Evolutionary conservation across 345 rosid species (phyloP).

Genomic region (Euphorbia pulcherrima): DNA sequence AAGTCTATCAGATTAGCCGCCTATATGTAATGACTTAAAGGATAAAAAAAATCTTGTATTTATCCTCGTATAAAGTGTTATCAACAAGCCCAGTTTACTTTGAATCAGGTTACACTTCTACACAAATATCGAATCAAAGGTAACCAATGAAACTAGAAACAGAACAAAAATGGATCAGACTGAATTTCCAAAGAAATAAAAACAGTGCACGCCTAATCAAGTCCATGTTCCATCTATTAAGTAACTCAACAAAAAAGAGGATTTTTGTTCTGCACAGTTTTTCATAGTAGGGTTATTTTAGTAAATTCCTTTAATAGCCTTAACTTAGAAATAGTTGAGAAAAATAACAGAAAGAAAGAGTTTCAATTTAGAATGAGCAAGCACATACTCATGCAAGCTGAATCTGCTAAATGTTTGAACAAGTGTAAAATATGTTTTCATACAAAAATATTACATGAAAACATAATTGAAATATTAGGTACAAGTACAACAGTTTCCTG

Average conservation of each 20-base stretch:
- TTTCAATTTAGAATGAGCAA: neutral
- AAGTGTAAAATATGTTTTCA: neutral
- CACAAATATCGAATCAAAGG: neutral
- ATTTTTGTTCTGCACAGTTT: neutral
- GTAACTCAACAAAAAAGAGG: neutral
- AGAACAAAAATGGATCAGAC: too few species aligned
- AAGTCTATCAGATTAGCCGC: neutral
- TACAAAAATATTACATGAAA: neutral
- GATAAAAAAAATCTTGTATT: neutral
- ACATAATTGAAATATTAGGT: neutral
- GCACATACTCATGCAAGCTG: neutral
- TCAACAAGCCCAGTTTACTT: neutral
- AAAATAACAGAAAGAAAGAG: too few species aligned
- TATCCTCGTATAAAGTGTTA: neutral
- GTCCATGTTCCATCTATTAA: neutral
- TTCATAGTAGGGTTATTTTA: too few species aligned
- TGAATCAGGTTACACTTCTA: neutral
- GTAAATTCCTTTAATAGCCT: too few species aligned
- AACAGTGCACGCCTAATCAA: neutral
- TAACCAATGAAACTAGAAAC: neutral
- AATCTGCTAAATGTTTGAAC: neutral
- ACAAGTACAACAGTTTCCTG: neutral
- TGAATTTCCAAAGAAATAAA: neutral
- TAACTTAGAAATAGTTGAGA: too few species aligned
- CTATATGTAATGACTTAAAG: neutral